phyloP scores from a whole-genome alignment of 83 land plant species.

The Picea mariana region DNA sequence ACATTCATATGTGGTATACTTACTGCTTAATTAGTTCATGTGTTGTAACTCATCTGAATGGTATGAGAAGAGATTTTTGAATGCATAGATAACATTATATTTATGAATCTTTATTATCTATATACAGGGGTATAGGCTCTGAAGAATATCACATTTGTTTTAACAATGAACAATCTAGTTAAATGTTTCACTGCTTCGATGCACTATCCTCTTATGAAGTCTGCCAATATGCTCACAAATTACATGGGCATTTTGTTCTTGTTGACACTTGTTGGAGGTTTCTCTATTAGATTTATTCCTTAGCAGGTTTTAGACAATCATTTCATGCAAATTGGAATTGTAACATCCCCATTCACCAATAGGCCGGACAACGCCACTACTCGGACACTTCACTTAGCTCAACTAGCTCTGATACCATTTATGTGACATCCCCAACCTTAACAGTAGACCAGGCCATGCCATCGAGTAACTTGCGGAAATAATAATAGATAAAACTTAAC shows the following conservation, averaged over 20 bases:
- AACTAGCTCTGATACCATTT: no score
- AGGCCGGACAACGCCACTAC: no score
- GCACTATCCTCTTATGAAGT: conserved; percentile 28
- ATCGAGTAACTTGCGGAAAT: no score
- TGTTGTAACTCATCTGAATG: no score
- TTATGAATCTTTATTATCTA: neutral
- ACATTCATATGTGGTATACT: neutral
- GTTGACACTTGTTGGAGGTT: conserved; percentile 10
- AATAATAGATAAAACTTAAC: no score
- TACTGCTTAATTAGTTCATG: neutral
- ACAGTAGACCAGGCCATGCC: no score
- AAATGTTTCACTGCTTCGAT: conserved; percentile 34
- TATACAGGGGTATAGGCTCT: conserved; percentile 25
- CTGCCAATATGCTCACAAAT: conserved; percentile 37
- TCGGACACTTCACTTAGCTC: no score
- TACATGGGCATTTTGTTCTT: conserved; percentile 27
- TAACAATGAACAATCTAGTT: conserved; percentile 29
- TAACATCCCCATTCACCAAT: no score
- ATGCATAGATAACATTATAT: no score
- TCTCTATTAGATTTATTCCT: conserved; percentile 28
- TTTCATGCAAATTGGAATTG: neutral
- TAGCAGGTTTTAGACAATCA: conserved; percentile 3
- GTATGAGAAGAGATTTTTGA: no score
- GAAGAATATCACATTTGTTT: conserved; percentile 28
- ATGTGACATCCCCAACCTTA: no score